These are phyloP conservation scores for Diplodia scrobiculata DNA, from an alignment of 2,329 filamentous ascomycete species.

Conservation along the genomic window DNA sequence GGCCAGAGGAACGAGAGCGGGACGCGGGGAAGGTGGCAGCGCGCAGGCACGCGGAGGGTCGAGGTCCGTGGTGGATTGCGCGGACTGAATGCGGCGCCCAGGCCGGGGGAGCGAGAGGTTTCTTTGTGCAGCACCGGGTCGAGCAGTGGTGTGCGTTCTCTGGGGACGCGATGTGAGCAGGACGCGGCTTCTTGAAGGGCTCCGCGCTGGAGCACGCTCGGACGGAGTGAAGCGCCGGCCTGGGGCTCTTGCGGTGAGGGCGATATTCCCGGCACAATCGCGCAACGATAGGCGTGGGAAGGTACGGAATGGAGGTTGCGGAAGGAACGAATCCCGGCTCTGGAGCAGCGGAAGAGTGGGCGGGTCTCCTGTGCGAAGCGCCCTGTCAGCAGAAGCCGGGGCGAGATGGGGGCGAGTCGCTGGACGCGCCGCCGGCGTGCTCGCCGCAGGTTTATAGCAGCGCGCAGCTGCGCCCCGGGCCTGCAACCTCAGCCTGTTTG, in stretches of 20 bases:
- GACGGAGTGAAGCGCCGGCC: conserved; percentile 6
- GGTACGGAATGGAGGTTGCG: conserved; percentile 10
- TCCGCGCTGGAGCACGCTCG: conserved; percentile 10
- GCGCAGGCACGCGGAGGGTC: conserved; percentile 17
- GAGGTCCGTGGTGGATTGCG: neutral
- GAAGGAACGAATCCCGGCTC: conserved; percentile 18
- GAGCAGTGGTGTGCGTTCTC: neutral
- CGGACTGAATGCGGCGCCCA: conserved; percentile 1
- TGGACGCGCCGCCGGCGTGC: neutral
- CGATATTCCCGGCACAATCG: conserved; percentile 11
- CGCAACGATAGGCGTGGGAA: conserved; percentile 22
- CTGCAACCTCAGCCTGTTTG: neutral
- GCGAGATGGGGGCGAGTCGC: conserved; percentile 1
- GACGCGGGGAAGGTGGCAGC: neutral
- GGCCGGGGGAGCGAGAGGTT: neutral
- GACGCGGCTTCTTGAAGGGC: neutral
- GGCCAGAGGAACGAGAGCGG: conserved; percentile 6
- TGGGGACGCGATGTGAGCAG: neutral
- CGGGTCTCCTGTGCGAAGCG: conserved; percentile 5
- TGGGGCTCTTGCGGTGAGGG: conserved; percentile 23
- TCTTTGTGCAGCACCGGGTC: conserved; percentile 3
- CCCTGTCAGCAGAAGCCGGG: conserved; percentile 17
- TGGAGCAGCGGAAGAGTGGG: conserved; percentile 19
- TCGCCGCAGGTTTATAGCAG: conserved; percentile 17
- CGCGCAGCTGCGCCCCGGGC: neutral